Evolutionary conservation across 352 stramenopile genomes (phyloP).

Genomic region (Phytopythium montanum): DNA sequence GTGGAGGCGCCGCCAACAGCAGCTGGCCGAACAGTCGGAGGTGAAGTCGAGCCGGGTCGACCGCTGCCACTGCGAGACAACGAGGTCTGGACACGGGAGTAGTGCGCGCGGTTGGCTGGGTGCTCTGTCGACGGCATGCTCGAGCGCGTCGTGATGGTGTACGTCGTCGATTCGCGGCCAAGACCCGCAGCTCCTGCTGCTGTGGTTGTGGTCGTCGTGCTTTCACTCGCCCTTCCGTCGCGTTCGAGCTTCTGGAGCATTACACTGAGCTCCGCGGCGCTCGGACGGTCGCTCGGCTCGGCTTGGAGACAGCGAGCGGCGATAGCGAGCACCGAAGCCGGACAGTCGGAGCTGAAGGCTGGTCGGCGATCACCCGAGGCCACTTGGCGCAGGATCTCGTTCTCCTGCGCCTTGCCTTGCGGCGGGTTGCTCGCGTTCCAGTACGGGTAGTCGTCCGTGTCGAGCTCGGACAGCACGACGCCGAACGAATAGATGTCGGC

Average conservation of each 20-base stretch:
- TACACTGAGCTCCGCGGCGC: conserved; percentile 46
- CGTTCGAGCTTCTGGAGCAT: conserved; percentile 42
- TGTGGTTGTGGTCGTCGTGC: background rate
- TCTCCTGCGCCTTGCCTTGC: conserved; percentile 41
- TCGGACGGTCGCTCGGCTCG: conserved; percentile 53
- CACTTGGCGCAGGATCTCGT: conserved; percentile 58
- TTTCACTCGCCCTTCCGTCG: conserved; percentile 11
- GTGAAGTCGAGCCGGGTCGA: background rate
- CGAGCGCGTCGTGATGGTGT: conserved; percentile 7
- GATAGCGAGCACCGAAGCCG: conserved; percentile 40
- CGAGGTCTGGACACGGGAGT: conserved; percentile 5
- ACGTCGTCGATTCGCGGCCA: conserved; percentile 7
- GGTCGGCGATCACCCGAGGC: conserved; percentile 40
- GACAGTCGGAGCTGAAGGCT: conserved; percentile 50
- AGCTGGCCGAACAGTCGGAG: background rate
- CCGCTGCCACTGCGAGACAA: conserved; percentile 16
- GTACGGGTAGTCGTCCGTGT: conserved; percentile 65
- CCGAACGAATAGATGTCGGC: conserved; percentile 49
- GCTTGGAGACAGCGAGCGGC: conserved; percentile 41
- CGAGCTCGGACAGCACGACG: conserved; percentile 47
- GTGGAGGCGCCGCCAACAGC: conserved; percentile 1
- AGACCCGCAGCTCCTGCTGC: background rate
- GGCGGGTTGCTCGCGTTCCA: conserved; percentile 45
- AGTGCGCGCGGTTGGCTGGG: conserved; percentile 4
- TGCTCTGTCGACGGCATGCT: conserved; percentile 7